Base-by-base conservation (phyloP, 805 yeast genomes). In the Saturnispora silvae region DNA sequence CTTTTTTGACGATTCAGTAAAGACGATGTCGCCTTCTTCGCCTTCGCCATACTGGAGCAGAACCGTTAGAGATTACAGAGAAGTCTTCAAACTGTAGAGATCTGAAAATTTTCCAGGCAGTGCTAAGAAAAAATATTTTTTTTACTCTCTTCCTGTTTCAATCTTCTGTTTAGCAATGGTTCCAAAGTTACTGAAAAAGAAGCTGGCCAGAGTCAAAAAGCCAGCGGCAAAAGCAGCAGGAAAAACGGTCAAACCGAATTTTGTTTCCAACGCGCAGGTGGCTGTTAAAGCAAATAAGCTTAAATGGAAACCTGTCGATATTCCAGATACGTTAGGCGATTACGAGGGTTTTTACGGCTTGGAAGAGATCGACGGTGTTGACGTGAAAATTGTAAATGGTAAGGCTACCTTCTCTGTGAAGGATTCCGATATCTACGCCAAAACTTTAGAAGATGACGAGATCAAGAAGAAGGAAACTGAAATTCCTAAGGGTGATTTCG, bases 311-410 rank as follows among this genome's bases (percentile, higher is more conserved):
- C 54, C 77, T 3, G 94, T 87, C 6, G 81, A 77, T 2, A 70
- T 87, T 36, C 89, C 94, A 4, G 89, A 83, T 45, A 77, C 84
- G 19, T 59, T 83, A 34, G 95, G 77, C 42, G 95, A 85, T 56
- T 83, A 81, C 52, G 87, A 82, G 46, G 96, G 96, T 0, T 80
- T 87, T 49, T 85, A 77, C 54, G 98, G 96, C 0, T 62, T 92
- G 25, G 98, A 89, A 56, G 97, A 89, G 54, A 68, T 92, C 35
- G 96, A 85, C 40, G 96, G 96, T 31, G 96, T 89, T 24, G 87
- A 71, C 50, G 87, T 89, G 5, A 75, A 81, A 42, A 67, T 77
- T 38, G 72, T 75, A 2, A 64, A 82, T 43, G 95, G 95, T 11
- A 61, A 65, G 35, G 76, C 80, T 0, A 70, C 71, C 37, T 81